Base-by-base conservation (phyloP, 768 basidiomycete genomes). In the Hebeloma cylindrosporum region DNA sequence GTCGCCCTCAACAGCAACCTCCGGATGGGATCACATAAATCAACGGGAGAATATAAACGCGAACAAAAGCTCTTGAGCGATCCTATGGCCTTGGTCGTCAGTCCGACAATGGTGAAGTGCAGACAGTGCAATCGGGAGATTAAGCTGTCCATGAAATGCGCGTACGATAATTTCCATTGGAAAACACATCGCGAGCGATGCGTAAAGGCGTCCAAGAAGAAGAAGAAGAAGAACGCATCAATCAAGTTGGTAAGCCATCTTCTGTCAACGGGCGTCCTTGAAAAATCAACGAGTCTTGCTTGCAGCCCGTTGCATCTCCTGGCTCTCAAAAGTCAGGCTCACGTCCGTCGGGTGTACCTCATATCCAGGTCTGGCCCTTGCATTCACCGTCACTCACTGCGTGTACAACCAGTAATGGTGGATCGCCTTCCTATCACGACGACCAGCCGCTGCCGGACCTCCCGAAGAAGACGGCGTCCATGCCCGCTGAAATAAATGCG, bases 81-180 rank as follows among this genome's bases (percentile, higher is more conserved):
- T 57, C 69, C 75, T 16, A 71, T 79, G 61, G 79, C 70, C 21
- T 67, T 69, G 17, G 72, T 83, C 11, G 64, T 78, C 36, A 69
- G 69, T 14, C 77, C 78, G 4, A 66, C 72, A 20, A 69, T 69
- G 40, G 78, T 82, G 39, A 66, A 69, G 43, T 85, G 83, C 65
- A 68, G 65, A 49, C 71, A 72, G 40, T 87, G 85, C 61, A 68
- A 71, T 27, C 63, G 56, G 21, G 64, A 67, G 10, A 85, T 87
- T 63, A 83, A 83, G 59, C 75, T 87, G 20, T 85, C 83, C 11
- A 61, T 70, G 23, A 86, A 85, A 64, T 83, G 80, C 60, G 69
- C 70, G 16, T 87, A 74, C 53, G 85, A 87, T 54, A 71, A 73
- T 22, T 77, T 75, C 54, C 84, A 87, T 60, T 87, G 85, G 85